Percentiles rank a stretch among this genome's conserved stretches.
Evolutionary conservation across 148 eudicot genomes (phyloP).

Genomic region (Rhododendron williamsianum): DNA sequence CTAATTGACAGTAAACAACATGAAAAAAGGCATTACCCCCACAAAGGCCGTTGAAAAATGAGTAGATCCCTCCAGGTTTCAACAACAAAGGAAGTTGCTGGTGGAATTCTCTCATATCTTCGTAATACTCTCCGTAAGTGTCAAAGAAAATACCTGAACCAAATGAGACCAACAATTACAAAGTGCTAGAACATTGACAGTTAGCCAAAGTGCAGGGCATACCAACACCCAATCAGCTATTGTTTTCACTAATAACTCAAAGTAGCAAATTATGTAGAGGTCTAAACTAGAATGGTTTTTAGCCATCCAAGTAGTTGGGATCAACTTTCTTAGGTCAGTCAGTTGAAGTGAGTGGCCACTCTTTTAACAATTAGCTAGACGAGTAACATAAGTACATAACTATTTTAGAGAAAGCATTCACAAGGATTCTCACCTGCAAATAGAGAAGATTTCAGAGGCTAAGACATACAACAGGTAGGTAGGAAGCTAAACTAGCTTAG

Average conservation of each 20-base stretch:
- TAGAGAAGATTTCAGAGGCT: not conserved
- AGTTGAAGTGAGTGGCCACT: not conserved
- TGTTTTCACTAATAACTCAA: not conserved
- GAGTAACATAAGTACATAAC: not conserved
- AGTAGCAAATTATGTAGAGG: not conserved
- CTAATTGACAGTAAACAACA: constrained; percentile 86
- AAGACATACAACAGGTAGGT: not conserved
- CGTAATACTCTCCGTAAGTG: constrained; percentile 92
- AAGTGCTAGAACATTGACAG: not conserved
- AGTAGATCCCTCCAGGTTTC: constrained; percentile 84
- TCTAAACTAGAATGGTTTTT: not conserved
- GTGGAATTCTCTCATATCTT: constrained; percentile 88
- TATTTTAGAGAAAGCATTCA: not conserved
- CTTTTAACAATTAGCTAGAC: not conserved
- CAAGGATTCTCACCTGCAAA: not conserved
- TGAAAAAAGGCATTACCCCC: constrained; percentile 84
- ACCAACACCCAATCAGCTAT: not conserved
- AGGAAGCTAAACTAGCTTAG: not conserved
- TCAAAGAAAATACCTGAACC: constrained; percentile 82
- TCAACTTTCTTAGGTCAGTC: not conserved
- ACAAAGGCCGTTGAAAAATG: constrained; percentile 86
- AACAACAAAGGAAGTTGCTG: constrained; percentile 72
- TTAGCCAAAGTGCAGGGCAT: not conserved
- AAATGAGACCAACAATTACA: not conserved
- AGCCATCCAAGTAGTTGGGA: not conserved